Evolutionary conservation across 164 flowering plant species (phyloP).

Genomic region (Berberis vulgaris): DNA sequence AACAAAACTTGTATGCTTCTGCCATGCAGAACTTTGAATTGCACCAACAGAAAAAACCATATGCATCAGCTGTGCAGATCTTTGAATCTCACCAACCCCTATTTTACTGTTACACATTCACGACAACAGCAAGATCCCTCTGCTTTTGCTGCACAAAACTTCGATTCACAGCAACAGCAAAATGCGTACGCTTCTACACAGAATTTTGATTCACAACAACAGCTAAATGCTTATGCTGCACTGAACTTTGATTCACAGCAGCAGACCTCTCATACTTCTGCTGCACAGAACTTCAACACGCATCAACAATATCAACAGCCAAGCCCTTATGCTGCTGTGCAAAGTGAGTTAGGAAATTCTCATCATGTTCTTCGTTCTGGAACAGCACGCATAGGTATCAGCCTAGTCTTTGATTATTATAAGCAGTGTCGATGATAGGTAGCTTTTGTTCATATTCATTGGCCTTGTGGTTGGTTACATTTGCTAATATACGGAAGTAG

Average conservation of each 20-base stretch:
- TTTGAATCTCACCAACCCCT: constrained; percentile 1
- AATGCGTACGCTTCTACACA: constrained; percentile 16
- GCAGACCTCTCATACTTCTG: constrained; percentile 5
- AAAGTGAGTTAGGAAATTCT: not conserved
- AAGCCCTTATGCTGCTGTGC: not conserved
- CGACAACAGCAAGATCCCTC: constrained; percentile 13
- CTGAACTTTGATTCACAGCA: constrained; percentile 10
- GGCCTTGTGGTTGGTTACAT: too few relatives aligned
- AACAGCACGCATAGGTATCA: too few relatives aligned
- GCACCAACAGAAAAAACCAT: not conserved
- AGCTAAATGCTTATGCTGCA: constrained; percentile 8
- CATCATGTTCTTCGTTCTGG: too few relatives aligned
- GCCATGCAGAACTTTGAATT: constrained; percentile 2
- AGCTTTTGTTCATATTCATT: too few relatives aligned
- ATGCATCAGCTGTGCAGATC: constrained; percentile 5
- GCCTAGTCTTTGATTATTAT: too few relatives aligned
- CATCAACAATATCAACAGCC: constrained; percentile 3
- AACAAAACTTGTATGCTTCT: constrained; percentile 5
- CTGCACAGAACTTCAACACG: constrained; percentile 1
- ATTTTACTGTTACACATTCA: not conserved
- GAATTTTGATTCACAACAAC: constrained; percentile 8
- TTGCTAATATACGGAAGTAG: too few relatives aligned
- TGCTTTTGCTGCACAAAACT: constrained; percentile 13
- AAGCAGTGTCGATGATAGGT: too few relatives aligned
- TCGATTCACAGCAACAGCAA: constrained; percentile 12